phyloP scores from a whole-genome alignment of 805 yeast species.

The Kazachstania africana region DNA sequence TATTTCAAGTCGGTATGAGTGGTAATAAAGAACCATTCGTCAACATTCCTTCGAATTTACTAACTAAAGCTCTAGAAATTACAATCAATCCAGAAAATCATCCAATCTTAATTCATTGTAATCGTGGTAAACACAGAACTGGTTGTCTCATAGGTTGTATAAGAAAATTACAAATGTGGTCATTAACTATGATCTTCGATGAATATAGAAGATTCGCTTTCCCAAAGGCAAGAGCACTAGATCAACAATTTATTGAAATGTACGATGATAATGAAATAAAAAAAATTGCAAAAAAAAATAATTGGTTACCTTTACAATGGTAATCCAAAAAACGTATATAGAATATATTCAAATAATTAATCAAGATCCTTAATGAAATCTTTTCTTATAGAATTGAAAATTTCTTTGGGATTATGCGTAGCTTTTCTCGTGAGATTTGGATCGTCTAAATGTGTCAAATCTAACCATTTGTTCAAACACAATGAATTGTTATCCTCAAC shows the following conservation, averaged over 20 bases:
- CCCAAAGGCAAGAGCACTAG: constrained; percentile 91
- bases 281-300: constrained; percentile 36
- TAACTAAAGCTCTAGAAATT: constrained; percentile 71
- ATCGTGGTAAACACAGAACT: constrained; percentile 92
- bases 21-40: constrained; percentile 96
- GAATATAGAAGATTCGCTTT: constrained; percentile 90
- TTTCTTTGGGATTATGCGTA: constrained; percentile 1
- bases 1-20: constrained; percentile 83
- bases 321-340: constrained; percentile 10
- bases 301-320: constrained; percentile 67
- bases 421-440: constrained; percentile 3
- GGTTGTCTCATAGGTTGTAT: constrained; percentile 94
- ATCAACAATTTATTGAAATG: constrained; percentile 89
- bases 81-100: constrained; percentile 79
- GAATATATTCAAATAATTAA: background rate
- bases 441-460: constrained; percentile 6
- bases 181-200: constrained; percentile 85
- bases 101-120: constrained; percentile 88
- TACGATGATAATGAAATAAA: constrained; percentile 60
- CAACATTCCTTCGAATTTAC: constrained; percentile 51
- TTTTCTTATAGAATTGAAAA: background rate
- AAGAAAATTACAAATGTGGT: constrained; percentile 83
- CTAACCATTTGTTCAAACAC: constrained; percentile 43
- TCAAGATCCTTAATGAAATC: constrained; percentile 2
- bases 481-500: constrained; percentile 43